These are phyloP conservation scores for Pythium rishiriense DNA, from an alignment of 352 stramenopile species.

Conservation along the genomic window DNA sequence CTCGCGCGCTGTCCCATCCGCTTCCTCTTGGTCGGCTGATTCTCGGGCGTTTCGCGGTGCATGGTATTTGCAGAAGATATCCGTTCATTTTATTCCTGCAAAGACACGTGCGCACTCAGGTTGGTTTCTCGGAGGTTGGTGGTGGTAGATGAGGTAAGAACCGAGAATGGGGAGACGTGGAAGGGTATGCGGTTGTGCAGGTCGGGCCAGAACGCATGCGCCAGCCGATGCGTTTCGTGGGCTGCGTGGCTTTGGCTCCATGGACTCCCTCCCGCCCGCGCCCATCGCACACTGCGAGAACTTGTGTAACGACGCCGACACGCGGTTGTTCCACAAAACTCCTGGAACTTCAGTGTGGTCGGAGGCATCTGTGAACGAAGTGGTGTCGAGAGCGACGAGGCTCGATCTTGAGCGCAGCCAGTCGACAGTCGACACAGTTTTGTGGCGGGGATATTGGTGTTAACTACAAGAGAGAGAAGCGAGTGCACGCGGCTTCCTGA, in stretches of 20 bases:
- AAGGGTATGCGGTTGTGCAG: constrained; percentile 12
- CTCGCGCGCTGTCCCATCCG: constrained; percentile 2
- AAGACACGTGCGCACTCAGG: not conserved
- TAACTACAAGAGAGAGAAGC: too few relatives aligned
- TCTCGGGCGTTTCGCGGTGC: constrained; percentile 11
- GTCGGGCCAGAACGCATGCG: constrained; percentile 18
- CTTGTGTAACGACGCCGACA: constrained; percentile 7
- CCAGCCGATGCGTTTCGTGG: constrained; percentile 18
- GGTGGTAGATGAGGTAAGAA: not conserved
- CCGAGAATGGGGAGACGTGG: not conserved
- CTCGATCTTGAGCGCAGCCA: too few relatives aligned
- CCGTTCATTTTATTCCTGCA: constrained; percentile 9
- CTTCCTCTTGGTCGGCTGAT: not conserved
- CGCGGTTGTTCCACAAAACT: constrained; percentile 16
- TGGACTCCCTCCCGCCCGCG: too few relatives aligned
- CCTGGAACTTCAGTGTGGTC: constrained; percentile 8
- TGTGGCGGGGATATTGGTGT: too few relatives aligned
- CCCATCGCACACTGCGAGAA: not conserved
- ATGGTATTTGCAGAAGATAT: constrained; percentile 4
- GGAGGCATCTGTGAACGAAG: constrained; percentile 2
- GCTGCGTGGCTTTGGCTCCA: not conserved
- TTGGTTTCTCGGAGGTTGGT: constrained; percentile 6
- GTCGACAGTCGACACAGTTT: too few relatives aligned
- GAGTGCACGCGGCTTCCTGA: too few relatives aligned
- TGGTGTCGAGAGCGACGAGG: not conserved